Conservation (phyloP, 225 moss, liverwort and hornwort genomes). For the Marchantia polymorpha region DNA sequence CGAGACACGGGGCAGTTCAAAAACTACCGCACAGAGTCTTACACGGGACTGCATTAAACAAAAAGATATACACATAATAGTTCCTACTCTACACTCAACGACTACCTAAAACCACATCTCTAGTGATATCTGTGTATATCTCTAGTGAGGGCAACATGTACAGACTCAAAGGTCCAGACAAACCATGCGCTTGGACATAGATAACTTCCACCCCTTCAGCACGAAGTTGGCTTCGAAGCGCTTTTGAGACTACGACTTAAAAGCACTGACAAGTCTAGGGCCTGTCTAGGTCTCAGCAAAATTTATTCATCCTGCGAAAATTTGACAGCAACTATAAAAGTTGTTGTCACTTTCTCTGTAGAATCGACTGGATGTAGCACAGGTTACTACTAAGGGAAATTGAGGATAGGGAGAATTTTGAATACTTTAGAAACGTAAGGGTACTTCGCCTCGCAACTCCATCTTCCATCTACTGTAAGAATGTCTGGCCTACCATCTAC, state of each 20-base stretch:
- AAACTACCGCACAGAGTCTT: background rate
- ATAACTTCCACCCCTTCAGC: background rate
- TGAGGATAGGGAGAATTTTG: background rate
- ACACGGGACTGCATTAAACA: background rate
- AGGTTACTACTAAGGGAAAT: background rate
- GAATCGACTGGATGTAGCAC: background rate
- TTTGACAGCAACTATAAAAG: background rate
- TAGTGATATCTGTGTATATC: too few species aligned
- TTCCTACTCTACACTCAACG: constrained; percentile 3
- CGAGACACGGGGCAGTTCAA: constrained; percentile 8
- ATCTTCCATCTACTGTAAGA: background rate
- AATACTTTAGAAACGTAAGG: background rate
- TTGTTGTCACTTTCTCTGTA: background rate
- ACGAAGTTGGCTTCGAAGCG: background rate
- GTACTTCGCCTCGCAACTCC: constrained; percentile 4
- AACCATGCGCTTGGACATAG: background rate
- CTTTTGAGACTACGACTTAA: background rate
- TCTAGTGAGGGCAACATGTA: background rate
- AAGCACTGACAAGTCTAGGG: background rate
- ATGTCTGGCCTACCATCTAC: constrained; percentile 1
- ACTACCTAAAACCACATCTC: background rate
- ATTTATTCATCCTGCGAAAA: constrained; percentile 2
- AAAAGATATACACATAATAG: background rate
- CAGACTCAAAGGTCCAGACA: background rate
- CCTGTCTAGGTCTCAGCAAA: background rate